A percentile compares a stretch with the other conserved stretches of the same genome.
These are phyloP conservation scores for Acanthamoeba sp. DNA, from an alignment of 208 protist genomes.

Conservation along the genomic window DNA sequence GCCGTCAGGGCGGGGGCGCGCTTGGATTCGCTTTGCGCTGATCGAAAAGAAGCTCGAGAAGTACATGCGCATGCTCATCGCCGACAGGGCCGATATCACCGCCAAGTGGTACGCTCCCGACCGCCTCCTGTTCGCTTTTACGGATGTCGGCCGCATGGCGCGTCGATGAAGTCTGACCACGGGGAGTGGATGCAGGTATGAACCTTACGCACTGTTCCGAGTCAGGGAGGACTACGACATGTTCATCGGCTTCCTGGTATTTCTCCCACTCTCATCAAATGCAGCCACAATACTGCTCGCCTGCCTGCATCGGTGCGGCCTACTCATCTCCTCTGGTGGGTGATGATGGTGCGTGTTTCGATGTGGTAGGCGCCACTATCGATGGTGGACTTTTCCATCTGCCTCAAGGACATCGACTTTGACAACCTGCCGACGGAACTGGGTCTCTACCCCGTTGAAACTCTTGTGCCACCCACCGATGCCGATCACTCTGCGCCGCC, in stretches of 20 bases:
- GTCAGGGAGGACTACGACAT: constrained; percentile 27
- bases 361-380: constrained; percentile 28
- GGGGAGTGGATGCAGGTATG: not conserved
- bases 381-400: constrained; percentile 49
- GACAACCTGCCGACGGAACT: constrained; percentile 53
- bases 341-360: not conserved
- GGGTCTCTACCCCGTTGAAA: constrained; percentile 24
- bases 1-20: not conserved
- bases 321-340: too few species aligned
- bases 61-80: constrained; percentile 34
- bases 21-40: constrained; percentile 48
- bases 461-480: not conserved
- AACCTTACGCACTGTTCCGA: constrained; percentile 32
- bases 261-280: not conserved
- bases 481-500: not conserved
- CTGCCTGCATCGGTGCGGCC: too few species aligned
- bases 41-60: constrained; percentile 64
- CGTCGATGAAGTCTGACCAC: not conserved
- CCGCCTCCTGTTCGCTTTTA: not conserved
- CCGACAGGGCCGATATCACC: not conserved
- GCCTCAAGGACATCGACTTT: constrained; percentile 59
- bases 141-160: not conserved
- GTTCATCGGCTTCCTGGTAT: constrained; percentile 47
- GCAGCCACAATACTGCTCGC: not conserved
- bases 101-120: not conserved